Conservation (phyloP, 805 yeast species). For the Pichia californica region DNA sequence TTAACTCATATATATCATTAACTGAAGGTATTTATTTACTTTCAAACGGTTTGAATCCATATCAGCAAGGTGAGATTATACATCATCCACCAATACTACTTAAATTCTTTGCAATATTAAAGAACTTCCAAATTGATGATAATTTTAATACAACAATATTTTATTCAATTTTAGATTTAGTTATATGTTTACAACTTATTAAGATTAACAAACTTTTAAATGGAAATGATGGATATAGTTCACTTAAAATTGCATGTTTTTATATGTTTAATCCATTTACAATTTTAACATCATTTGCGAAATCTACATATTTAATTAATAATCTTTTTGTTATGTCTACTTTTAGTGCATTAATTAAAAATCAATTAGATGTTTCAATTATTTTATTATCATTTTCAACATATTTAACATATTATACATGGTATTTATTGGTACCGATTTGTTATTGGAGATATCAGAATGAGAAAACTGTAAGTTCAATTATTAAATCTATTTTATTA, state of each 20-base stretch:
- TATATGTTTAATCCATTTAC: slow-evolving; percentile 78
- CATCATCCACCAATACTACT: slow-evolving; percentile 81
- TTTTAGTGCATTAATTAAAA: slow-evolving; percentile 38
- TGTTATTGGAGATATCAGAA: slow-evolving; percentile 23
- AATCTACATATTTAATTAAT: slow-evolving; percentile 58
- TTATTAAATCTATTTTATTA: slow-evolving; percentile 26
- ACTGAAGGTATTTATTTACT: slow-evolving; percentile 63
- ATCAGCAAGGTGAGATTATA: slow-evolving; percentile 71
- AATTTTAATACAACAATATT: slow-evolving; percentile 30
- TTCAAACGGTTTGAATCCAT: slow-evolving; percentile 52
- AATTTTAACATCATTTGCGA: slow-evolving; percentile 60
- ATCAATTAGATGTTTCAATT: slow-evolving; percentile 39
- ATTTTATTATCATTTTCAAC: slow-evolving; percentile 54
- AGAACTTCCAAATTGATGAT: slow-evolving; percentile 17
- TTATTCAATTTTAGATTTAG: slow-evolving; percentile 54
- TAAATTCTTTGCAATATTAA: slow-evolving; percentile 37
- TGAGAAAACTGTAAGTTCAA: background rate
- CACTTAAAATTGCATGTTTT: slow-evolving; percentile 33
- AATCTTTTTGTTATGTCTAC: slow-evolving; percentile 49
- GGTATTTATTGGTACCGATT: slow-evolving; percentile 56
- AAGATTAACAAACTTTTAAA: slow-evolving; percentile 39
- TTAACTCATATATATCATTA: slow-evolving; percentile 58
- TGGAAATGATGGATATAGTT: slow-evolving; percentile 12
- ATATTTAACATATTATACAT: slow-evolving; percentile 57
- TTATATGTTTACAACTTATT: slow-evolving; percentile 49